Evolutionary conservation across 768 basidiomycete species (phyloP), one percentile per base, ranked within the genome.

Genomic region (Termitomyces titanicus): DNA sequence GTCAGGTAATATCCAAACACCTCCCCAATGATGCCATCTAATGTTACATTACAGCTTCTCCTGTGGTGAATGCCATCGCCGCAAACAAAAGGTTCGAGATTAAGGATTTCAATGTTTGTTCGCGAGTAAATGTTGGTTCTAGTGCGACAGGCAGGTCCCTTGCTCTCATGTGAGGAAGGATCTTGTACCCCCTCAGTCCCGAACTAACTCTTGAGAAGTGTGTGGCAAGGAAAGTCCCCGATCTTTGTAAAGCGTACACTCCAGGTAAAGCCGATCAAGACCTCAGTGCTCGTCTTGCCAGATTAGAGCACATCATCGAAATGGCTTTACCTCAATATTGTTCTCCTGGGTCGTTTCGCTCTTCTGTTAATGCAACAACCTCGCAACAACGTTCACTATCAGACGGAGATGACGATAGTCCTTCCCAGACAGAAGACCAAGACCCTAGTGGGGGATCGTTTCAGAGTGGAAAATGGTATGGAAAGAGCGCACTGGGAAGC

Each of bases 251-350:
- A 67, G 86, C 91, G 0, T 94, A 94, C 65, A 92, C 89, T 7
- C 92, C 91, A 10, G 91, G 91, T 54, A 93, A 92, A 67, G 77
- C 83, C 15, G 92, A 93, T 69, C 88, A 91, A 65, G 90, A 94
- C 69, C 72, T 94, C 45, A 83, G 79, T 61, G 80, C 82, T 40
- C 85, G 91, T 47, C 71, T 94, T 39, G 76, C 86, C 35, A 79
- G 91, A 54, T 75, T 94, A 18, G 91, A 94, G 66, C 85, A 88
- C 59, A 89, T 94, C 48, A 78, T 94, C 43, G 91, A 92, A 62
- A 72, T 79, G 58, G 91, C 90, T 3, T 69, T 94, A 6, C 91
- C 91, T 29, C 89, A 92, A 53, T 89, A 81, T 64, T 84, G 81
- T 58, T 71, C 75, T 22, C 72, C 78, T 3, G 73, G 71, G 7